Conservation (phyloP, 176 grass and related monocot species). For the Carex myosuroides region DNA sequence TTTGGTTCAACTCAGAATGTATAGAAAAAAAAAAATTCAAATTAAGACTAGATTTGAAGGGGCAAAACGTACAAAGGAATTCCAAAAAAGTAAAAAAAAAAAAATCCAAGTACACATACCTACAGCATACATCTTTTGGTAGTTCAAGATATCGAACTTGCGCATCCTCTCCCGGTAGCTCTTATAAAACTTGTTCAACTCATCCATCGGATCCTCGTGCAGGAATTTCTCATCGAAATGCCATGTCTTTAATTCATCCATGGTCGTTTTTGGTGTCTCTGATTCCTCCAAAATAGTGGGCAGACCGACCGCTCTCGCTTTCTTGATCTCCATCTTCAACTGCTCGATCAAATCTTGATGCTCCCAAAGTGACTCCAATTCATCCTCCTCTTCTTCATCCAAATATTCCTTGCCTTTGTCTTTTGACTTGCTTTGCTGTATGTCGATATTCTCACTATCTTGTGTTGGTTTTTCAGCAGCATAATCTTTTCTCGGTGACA, state of each 20-base stretch:
- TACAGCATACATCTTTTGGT: conserved; percentile 94
- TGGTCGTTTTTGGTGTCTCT: conserved; percentile 50
- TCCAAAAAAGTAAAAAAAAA: not conserved
- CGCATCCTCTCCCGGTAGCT: conserved; percentile 95
- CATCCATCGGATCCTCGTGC: conserved; percentile 73
- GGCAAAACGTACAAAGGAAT: not conserved
- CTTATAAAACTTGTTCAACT: conserved; percentile 94
- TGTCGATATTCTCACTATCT: not conserved
- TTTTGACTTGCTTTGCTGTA: conserved; percentile 12
- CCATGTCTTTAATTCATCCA: conserved; percentile 87
- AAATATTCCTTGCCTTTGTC: conserved; percentile 47
- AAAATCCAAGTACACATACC: conserved; percentile 37
- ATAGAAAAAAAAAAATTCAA: not conserved
- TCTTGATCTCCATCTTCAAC: conserved; percentile 89
- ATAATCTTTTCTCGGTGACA: conserved; percentile 30
- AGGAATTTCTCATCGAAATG: conserved; percentile 74
- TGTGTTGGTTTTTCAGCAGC: conserved; percentile 23
- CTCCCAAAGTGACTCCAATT: conserved; percentile 89
- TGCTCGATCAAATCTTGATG: conserved; percentile 92
- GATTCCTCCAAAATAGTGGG: conserved; percentile 90
- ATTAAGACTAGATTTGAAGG: not conserved
- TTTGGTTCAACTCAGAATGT: not conserved
- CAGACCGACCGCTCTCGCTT: conserved; percentile 46
- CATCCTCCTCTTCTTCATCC: conserved; percentile 67
- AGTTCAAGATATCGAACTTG: conserved; percentile 86